phyloP scores from a whole-genome alignment of 495 filamentous ascomycete species.

The Beverwykella pulmonaria region DNA sequence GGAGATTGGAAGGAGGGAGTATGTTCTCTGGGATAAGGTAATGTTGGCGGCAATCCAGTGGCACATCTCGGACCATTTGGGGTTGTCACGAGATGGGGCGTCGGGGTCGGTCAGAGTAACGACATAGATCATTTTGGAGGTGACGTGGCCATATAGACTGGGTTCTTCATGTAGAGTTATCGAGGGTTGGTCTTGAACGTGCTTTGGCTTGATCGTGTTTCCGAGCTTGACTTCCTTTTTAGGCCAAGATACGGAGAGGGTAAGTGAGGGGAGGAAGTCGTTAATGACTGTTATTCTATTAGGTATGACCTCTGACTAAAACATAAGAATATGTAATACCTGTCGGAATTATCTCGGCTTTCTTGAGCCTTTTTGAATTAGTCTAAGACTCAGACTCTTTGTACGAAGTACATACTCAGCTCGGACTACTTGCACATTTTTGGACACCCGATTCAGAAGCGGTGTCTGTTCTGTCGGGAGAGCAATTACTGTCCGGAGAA shows the following conservation, averaged over 20 bases:
- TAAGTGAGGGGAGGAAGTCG: constrained; percentile 61
- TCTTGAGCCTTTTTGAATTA: constrained; percentile 51
- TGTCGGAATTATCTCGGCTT: constrained; percentile 64
- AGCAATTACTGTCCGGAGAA: neutral
- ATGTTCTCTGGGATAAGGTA: constrained; percentile 7
- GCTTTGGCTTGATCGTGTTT: constrained; percentile 60
- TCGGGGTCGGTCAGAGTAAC: constrained; percentile 69
- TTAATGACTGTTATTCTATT: constrained; percentile 58
- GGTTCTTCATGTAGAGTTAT: constrained; percentile 47
- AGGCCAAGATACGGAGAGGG: constrained; percentile 56
- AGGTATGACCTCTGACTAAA: too few relatives aligned
- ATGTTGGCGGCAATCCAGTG: constrained; percentile 66
- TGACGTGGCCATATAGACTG: constrained; percentile 16
- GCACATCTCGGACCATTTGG: constrained; percentile 71
- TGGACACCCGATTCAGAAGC: neutral
- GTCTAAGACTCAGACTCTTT: neutral
- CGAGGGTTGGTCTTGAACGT: constrained; percentile 55
- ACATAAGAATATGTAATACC: constrained; percentile 42
- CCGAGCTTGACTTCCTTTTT: constrained; percentile 55
- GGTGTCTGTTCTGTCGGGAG: constrained; percentile 19
- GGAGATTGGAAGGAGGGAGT: constrained; percentile 31
- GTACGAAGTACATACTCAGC: constrained; percentile 30
- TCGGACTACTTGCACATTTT: constrained; percentile 24
- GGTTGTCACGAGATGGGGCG: constrained; percentile 65
- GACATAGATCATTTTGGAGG: constrained; percentile 44